These are phyloP conservation scores for Yamadazyma diospyri DNA, from an alignment of 1,139 yeast genomes.

Conservation along the genomic window DNA sequence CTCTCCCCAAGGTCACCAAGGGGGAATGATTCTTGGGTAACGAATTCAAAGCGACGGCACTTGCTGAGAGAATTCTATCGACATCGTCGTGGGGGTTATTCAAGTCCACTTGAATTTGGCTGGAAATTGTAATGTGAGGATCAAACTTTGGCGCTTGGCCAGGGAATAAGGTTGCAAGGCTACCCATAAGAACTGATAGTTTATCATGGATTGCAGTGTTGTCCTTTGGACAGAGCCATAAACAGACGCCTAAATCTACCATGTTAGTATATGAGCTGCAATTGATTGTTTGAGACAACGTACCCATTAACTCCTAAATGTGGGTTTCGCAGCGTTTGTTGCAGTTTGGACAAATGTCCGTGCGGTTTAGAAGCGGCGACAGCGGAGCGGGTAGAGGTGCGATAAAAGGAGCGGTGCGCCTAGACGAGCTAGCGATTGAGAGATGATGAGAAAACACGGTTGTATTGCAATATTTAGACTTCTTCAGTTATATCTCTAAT, in stretches of 20 bases:
- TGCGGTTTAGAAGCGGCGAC: too few relatives aligned
- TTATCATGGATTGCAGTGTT: conserved; percentile 55
- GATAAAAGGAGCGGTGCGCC: too few relatives aligned
- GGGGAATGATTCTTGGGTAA: conserved; percentile 36
- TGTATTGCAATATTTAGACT: conserved; percentile 1
- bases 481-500: conserved; percentile 24
- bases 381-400: too few relatives aligned
- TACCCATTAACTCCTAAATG: conserved; percentile 4
- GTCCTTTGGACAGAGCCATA: conserved; percentile 74
- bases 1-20: conserved; percentile 36
- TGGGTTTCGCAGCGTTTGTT: conserved; percentile 1
- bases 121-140: conserved; percentile 76
- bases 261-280: conserved; percentile 9
- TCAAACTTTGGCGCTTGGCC: conserved; percentile 63
- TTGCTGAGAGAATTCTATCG: conserved; percentile 58
- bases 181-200: conserved; percentile 56
- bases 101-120: conserved; percentile 48
- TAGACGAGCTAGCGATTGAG: too few relatives aligned
- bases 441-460: too few relatives aligned
- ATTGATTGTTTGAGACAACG: background rate
- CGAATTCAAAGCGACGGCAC: conserved; percentile 60
- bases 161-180: conserved; percentile 67
- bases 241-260: conserved; percentile 45
- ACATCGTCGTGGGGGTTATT: conserved; percentile 51
- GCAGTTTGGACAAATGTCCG: too few relatives aligned